Evolutionary conservation across 768 basidiomycete genomes (phyloP), one percentile per base, ranked within the genome.

Genomic region (Mycena indigotica): DNA sequence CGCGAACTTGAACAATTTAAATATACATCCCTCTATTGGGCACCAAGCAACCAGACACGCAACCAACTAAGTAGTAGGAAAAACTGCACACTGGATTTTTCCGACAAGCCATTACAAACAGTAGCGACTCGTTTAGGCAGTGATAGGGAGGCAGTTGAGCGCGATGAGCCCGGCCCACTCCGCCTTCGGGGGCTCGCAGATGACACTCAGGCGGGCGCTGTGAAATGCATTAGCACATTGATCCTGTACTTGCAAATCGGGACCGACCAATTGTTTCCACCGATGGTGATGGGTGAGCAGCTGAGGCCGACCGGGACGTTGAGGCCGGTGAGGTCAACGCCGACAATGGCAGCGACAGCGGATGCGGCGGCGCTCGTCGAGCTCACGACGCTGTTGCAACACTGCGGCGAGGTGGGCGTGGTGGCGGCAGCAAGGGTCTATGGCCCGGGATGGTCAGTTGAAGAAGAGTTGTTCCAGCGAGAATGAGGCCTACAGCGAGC

Each of bases 261-360:
- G 41, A 30, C 49, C 2, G 17, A 56, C 55, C 56, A 57, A 50
- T 57, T 57, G 28, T 57, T 52, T 2, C 55, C 56, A 25, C 17
- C 25, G 50, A 57, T 50, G 28, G 52, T 58, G 25, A 50, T 53
- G 28, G 48, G 56, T 15, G 41, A 46, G 50, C 50, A 57, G 56
- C 50, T 52, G 28, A 57, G 15, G 2, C 56, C 50, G 17, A 57
- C 21, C 23, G 50, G 56, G 1, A 57, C 50, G 26, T 56, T 21
- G 46, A 55, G 46, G 19, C 54, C 54, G 26, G 15, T 44, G 54
- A 55, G 54, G 32, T 55, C 54, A 23, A 55, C 21, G 24, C 54
- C 54, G 38, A 56, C 21, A 15, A 40, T 24, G 24, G 32, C 55
- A 4, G 48, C 48, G 2, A 50, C 46, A 26, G 23, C 38, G 3